Evolutionary conservation across 2,329 filamentous ascomycete species (phyloP).

Genomic region (Didymella sp.): DNA sequence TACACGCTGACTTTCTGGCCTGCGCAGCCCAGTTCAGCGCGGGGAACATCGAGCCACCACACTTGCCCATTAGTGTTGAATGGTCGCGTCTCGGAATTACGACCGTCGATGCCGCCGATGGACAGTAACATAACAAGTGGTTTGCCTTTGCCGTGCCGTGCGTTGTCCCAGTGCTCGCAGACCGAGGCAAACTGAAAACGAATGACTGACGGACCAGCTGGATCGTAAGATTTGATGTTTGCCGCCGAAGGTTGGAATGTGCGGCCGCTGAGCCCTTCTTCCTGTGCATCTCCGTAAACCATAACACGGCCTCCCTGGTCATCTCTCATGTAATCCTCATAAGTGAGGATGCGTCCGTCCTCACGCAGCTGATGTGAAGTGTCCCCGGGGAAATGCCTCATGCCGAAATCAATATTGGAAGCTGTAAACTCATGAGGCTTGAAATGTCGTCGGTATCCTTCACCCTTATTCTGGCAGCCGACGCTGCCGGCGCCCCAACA

Average conservation of each 20-base stretch:
- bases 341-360: slow-evolving; percentile 71
- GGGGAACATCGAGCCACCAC: slow-evolving; percentile 78
- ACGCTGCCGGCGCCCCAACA: slow-evolving; percentile 92
- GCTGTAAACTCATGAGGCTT: slow-evolving; percentile 63
- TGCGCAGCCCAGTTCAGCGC: slow-evolving; percentile 56
- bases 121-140: slow-evolving; percentile 74
- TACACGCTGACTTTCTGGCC: slow-evolving; percentile 69
- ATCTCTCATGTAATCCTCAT: slow-evolving; percentile 83
- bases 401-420: slow-evolving; percentile 80
- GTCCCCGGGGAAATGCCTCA: slow-evolving; percentile 78
- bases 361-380: slow-evolving; percentile 73
- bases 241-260: slow-evolving; percentile 68
- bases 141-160: slow-evolving; percentile 69
- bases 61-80: slow-evolving; percentile 76
- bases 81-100: slow-evolving; percentile 71
- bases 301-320: slow-evolving; percentile 54
- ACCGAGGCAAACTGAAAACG: slow-evolving; percentile 81
- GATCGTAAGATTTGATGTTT: slow-evolving; percentile 67
- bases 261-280: slow-evolving; percentile 59
- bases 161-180: slow-evolving; percentile 84
- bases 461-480: slow-evolving; percentile 30
- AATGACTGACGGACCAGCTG: slow-evolving; percentile 54
- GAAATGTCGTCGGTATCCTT: slow-evolving; percentile 71
- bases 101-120: slow-evolving; percentile 67
- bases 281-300: slow-evolving; percentile 57